These are phyloP conservation scores for Gypsophila paniculata DNA, from an alignment of 179 eudicot species.

Conservation along the genomic window DNA sequence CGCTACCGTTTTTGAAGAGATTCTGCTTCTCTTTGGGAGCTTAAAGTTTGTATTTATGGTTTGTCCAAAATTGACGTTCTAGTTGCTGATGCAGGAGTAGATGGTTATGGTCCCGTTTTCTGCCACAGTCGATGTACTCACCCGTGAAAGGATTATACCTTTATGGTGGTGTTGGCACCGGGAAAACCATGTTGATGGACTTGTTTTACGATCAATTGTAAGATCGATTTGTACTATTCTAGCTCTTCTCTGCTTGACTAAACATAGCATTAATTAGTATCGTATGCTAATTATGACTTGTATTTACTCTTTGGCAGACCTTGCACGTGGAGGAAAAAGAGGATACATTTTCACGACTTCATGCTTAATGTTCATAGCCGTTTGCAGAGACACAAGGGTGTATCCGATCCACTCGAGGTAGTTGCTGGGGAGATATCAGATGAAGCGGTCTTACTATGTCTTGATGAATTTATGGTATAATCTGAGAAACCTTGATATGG, in stretches of 20 bases:
- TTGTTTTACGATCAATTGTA: constrained; percentile 74
- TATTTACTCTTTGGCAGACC: constrained; percentile 49
- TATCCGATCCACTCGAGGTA: constrained; percentile 91
- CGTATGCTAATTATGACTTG: background rate
- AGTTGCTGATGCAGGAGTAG: constrained; percentile 49
- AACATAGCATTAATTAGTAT: background rate
- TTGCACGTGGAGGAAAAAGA: constrained; percentile 71
- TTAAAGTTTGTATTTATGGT: background rate
- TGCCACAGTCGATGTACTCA: constrained; percentile 58
- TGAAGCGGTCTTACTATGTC: constrained; percentile 79
- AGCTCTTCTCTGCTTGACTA: background rate
- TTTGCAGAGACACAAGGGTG: constrained; percentile 84
- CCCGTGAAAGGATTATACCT: constrained; percentile 80
- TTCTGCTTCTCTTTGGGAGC: background rate
- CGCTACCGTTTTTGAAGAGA: background rate
- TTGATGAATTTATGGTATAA: constrained; percentile 92
- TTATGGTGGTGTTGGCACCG: constrained; percentile 84
- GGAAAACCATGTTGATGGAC: constrained; percentile 91
- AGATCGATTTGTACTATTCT: constrained; percentile 26
- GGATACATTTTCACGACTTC: constrained; percentile 96
- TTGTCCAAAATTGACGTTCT: background rate
- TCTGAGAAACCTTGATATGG: background rate
- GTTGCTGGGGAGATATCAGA: constrained; percentile 90
- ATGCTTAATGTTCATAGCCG: constrained; percentile 90
- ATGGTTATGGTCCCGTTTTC: constrained; percentile 83